These are phyloP conservation scores for Centaurea solstitialis DNA, from an alignment of 129 eudicot genomes.

Conservation along the genomic window DNA sequence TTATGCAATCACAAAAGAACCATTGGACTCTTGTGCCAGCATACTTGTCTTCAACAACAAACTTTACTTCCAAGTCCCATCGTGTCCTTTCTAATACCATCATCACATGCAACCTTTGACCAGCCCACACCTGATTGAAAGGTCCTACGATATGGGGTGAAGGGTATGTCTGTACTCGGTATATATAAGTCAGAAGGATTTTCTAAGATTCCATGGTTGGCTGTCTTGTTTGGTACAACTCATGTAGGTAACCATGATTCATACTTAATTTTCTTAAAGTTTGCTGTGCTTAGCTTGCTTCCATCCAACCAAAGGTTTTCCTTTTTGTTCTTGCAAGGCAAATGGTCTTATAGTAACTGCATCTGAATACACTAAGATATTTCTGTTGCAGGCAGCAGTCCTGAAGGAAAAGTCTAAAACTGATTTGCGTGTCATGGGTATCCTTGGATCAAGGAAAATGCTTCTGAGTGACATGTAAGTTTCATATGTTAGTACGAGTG, in stretches of 20 bases:
- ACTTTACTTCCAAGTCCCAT: too few species aligned
- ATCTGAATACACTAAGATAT: slow-evolving; percentile 13
- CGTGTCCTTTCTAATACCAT: too few species aligned
- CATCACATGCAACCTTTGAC: too few species aligned
- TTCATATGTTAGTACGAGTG: not conserved
- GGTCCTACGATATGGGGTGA: too few species aligned
- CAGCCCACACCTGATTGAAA: too few species aligned
- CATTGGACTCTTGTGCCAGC: too few species aligned
- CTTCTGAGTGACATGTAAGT: slow-evolving; percentile 85
- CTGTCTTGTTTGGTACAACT: not conserved
- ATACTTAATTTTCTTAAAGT: not conserved
- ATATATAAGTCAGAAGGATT: not conserved
- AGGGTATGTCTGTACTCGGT: not conserved
- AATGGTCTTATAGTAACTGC: not conserved
- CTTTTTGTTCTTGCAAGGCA: too few species aligned
- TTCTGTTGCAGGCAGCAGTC: slow-evolving; percentile 68
- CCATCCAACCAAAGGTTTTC: not conserved
- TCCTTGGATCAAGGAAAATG: slow-evolving; percentile 79
- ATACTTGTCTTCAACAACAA: too few species aligned
- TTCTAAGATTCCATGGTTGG: not conserved
- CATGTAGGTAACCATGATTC: not conserved
- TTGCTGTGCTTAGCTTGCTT: not conserved
- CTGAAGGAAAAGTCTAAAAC: slow-evolving; percentile 85
- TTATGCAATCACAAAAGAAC: too few species aligned
- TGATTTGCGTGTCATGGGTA: slow-evolving; percentile 96